A percentile compares a stretch with the other conserved stretches of the same genome.
phyloP scores from a whole-genome alignment of 495 filamentous ascomycete species.

The Neurospora pannonica region DNA sequence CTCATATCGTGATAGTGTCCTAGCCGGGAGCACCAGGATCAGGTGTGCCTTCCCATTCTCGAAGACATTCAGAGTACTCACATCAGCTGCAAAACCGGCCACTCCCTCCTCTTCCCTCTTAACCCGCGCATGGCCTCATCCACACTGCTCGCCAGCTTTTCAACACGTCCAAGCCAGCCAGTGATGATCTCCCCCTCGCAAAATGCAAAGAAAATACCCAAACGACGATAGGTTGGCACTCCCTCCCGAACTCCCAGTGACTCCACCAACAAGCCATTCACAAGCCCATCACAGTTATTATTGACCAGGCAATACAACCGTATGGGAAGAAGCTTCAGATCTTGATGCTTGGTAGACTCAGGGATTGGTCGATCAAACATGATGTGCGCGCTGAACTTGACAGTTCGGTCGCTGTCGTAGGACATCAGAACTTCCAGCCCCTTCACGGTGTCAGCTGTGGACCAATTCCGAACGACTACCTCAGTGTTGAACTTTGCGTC shows the following conservation, averaged over 20 bases:
- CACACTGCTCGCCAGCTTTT: background rate
- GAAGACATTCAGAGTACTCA: background rate
- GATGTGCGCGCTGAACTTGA: background rate
- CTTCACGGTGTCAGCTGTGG: fast-evolving
- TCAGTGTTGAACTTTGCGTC: background rate
- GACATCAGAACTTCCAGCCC: background rate
- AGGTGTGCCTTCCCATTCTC: background rate
- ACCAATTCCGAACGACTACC: background rate
- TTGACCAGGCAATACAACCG: background rate
- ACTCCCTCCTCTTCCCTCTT: background rate
- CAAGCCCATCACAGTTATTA: background rate
- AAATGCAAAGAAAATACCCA: background rate
- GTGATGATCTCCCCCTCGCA: background rate
- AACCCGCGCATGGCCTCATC: background rate
- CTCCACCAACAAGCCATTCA: background rate
- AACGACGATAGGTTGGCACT: background rate
- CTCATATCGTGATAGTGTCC: background rate
- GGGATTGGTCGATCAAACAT: background rate
- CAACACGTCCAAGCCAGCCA: background rate
- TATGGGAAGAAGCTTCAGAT: background rate
- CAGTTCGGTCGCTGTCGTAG: background rate
- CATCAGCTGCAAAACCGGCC: background rate
- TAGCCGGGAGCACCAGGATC: no score
- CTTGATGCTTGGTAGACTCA: background rate
- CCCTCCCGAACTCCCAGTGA: background rate